phyloP scores from a whole-genome alignment of 345 rosid genomes.

The Salix exigua region DNA sequence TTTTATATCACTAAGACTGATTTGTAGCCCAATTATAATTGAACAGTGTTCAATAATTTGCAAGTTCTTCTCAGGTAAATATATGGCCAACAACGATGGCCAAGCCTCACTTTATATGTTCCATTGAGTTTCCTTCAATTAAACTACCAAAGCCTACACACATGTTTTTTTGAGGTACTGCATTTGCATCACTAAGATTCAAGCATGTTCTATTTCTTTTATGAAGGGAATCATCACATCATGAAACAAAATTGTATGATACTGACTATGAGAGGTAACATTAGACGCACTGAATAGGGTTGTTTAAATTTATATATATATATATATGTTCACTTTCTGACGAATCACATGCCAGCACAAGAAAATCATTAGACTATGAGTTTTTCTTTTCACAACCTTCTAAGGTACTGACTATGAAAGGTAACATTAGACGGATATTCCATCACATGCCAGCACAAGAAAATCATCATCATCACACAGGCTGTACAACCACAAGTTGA shows the following conservation, averaged over 20 bases:
- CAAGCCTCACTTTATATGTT: not conserved
- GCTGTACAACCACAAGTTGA: too few relatives aligned
- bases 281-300: conserved; percentile 26
- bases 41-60: not conserved
- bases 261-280: not conserved
- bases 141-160: not conserved
- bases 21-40: not conserved
- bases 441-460: too few relatives aligned
- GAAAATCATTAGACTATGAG: too few relatives aligned
- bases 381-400: too few relatives aligned
- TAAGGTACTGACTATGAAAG: too few relatives aligned
- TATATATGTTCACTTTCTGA: too few relatives aligned
- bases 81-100: not conserved
- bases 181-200: not conserved
- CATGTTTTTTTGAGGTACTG: not conserved
- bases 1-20: not conserved
- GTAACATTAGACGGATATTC: too few relatives aligned
- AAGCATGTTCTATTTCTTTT: not conserved
- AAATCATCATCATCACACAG: too few relatives aligned
- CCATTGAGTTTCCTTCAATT: not conserved
- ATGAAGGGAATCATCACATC: not conserved
- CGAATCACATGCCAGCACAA: conserved; percentile 1
- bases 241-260: not conserved
- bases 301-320: too few relatives aligned
- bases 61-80: not conserved